Evolutionary conservation across 2,329 filamentous ascomycete species (phyloP).

Genomic region (Colletotrichum endophyticum): DNA sequence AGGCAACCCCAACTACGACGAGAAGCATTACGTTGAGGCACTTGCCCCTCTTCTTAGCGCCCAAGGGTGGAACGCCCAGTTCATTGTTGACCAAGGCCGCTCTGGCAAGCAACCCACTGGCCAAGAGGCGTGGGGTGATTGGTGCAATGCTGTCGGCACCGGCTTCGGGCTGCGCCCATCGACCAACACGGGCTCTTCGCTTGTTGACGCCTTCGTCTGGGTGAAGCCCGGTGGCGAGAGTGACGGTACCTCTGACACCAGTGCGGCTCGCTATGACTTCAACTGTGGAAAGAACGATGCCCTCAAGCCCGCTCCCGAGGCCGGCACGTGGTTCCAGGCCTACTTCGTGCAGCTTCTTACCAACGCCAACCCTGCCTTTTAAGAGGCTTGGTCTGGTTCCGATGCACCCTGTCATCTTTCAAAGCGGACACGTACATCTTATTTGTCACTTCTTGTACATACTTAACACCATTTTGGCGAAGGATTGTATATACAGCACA

Average conservation of each 20-base stretch:
- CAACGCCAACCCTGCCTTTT: constrained; percentile 60
- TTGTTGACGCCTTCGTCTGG: constrained; percentile 73
- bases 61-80: constrained; percentile 48
- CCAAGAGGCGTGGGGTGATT: constrained; percentile 67
- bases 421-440: no score
- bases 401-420: not conserved
- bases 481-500: not conserved
- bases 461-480: not conserved
- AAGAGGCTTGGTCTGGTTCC: not conserved
- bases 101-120: constrained; percentile 59
- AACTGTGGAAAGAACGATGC: constrained; percentile 61
- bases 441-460: not conserved
- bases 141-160: constrained; percentile 69
- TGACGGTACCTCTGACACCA: constrained; percentile 53
- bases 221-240: constrained; percentile 71
- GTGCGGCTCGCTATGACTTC: constrained; percentile 54
- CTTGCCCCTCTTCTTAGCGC: constrained; percentile 67
- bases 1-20: constrained; percentile 56
- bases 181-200: constrained; percentile 61
- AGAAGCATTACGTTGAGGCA: constrained; percentile 63
- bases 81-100: constrained; percentile 58
- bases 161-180: constrained; percentile 70
- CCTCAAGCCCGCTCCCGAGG: constrained; percentile 70
- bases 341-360: constrained; percentile 63
- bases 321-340: constrained; percentile 70